Conservation (phyloP, 805 yeast species). For the Candida ipomoeae region DNA sequence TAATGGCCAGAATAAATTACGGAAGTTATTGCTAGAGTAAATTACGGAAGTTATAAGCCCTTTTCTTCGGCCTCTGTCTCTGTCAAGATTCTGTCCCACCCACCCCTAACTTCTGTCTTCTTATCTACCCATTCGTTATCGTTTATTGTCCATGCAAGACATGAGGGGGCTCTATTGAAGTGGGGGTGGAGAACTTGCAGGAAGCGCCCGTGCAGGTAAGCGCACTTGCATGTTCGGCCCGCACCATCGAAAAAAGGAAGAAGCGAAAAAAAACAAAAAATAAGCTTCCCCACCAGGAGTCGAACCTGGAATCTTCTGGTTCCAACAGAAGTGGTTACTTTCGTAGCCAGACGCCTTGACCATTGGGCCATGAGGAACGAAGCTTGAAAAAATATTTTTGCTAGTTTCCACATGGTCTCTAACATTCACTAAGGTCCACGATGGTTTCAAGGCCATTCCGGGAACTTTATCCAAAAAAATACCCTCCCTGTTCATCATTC, state of each 20-base stretch:
- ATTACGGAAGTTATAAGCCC: no score
- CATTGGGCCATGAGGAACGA: constrained; percentile 73
- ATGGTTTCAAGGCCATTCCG: no score
- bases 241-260: no score
- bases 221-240: no score
- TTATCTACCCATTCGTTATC: no score
- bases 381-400: constrained; percentile 20
- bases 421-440: fast-evolving
- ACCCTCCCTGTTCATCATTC: no score
- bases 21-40: no score
- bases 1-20: no score
- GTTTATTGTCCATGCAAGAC: background rate
- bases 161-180: background rate
- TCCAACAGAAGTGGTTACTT: constrained; percentile 45
- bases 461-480: no score
- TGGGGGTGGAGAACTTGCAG: background rate
- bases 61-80: no score
- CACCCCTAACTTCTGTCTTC: background rate
- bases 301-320: constrained; percentile 56
- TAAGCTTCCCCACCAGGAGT: constrained; percentile 51
- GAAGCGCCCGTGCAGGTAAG: background rate
- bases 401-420: no score
- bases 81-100: no score
- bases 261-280: constrained; percentile 21
- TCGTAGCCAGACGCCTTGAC: constrained; percentile 76